Conservation (phyloP, 2,329 filamentous ascomycete genomes). For the Aspergillus tamarii region DNA sequence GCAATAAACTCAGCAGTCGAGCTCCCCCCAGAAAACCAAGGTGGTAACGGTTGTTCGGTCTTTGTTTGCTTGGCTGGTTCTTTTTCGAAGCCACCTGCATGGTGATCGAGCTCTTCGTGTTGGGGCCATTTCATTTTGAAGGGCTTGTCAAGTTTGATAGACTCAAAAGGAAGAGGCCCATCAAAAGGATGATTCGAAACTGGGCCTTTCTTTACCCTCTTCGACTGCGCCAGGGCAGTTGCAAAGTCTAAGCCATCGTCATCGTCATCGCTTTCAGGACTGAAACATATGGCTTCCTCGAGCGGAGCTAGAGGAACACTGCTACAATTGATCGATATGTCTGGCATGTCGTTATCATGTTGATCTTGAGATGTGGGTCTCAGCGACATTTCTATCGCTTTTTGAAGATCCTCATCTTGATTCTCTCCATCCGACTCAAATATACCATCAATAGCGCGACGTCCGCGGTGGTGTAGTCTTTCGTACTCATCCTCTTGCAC, state of each 20-base stretch:
- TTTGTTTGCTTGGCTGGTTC: slow-evolving; percentile 40
- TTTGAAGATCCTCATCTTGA: slow-evolving; percentile 75
- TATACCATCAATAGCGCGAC: slow-evolving; percentile 54
- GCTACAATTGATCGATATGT: slow-evolving; percentile 47
- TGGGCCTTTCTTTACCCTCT: slow-evolving; percentile 57
- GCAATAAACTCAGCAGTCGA: slow-evolving; percentile 36
- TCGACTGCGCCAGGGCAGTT: slow-evolving; percentile 72
- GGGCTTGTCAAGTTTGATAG: slow-evolving; percentile 69
- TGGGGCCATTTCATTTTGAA: slow-evolving; percentile 43
- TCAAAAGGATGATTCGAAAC: slow-evolving; percentile 64
- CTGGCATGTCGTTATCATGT: slow-evolving; percentile 41
- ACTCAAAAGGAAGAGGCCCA: slow-evolving; percentile 89
- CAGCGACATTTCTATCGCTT: slow-evolving; percentile 84
- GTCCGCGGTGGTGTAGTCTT: slow-evolving; percentile 15
- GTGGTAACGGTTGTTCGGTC: slow-evolving; percentile 43
- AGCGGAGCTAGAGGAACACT: slow-evolving; percentile 44
- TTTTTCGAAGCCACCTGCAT: slow-evolving; percentile 68
- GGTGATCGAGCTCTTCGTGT: slow-evolving; percentile 57
- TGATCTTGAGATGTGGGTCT: slow-evolving; percentile 46
- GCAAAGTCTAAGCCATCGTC: slow-evolving; percentile 78
- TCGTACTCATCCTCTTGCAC: slow-evolving; percentile 52
- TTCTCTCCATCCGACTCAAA: slow-evolving; percentile 53
- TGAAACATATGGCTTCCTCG: slow-evolving; percentile 36
- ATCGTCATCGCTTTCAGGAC: slow-evolving; percentile 68
- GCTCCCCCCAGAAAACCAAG: slow-evolving; percentile 49